phyloP scores from a whole-genome alignment of 2,329 filamentous ascomycete genomes.

The Cytospora chrysosperma region DNA sequence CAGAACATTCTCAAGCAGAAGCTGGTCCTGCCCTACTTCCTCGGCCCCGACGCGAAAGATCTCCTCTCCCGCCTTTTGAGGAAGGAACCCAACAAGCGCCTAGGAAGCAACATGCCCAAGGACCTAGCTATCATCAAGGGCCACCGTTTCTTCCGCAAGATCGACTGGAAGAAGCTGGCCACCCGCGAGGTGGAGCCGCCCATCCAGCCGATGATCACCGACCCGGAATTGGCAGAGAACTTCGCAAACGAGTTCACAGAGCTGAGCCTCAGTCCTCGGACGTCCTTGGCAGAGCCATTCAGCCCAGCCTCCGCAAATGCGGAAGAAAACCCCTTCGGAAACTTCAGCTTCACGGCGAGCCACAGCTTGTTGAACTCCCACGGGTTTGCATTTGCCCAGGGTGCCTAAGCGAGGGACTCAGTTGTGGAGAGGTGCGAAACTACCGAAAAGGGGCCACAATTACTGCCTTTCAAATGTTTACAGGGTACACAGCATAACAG shows the following conservation, averaged over 20 bases:
- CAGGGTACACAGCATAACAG: neutral
- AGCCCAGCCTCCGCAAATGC: constrained; percentile 34
- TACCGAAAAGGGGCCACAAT: neutral
- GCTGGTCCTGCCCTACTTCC: constrained; percentile 81
- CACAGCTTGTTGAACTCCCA: constrained; percentile 43
- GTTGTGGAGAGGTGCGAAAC: neutral
- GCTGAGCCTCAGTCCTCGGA: constrained; percentile 69
- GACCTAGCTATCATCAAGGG: constrained; percentile 83
- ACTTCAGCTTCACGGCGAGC: constrained; percentile 63
- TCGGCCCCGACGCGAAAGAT: constrained; percentile 90
- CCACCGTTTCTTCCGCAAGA: constrained; percentile 95
- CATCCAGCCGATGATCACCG: constrained; percentile 90
- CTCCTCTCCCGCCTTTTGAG: constrained; percentile 83
- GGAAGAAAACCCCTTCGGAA: constrained; percentile 59
- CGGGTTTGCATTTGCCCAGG: constrained; percentile 19
- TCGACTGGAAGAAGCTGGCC: constrained; percentile 88
- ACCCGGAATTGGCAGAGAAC: constrained; percentile 95
- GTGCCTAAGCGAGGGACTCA: neutral
- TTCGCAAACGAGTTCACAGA: constrained; percentile 92
- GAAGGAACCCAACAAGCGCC: constrained; percentile 87
- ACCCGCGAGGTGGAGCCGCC: constrained; percentile 81
- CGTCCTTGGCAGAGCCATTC: constrained; percentile 38
- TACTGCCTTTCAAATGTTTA: neutral
- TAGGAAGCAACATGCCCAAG: constrained; percentile 85
- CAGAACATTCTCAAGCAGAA: constrained; percentile 96